A percentile compares a stretch with the other conserved stretches of the same genome.
Conservation (phyloP, 176 grass and related monocot species). For the Themeda triandra region DNA sequence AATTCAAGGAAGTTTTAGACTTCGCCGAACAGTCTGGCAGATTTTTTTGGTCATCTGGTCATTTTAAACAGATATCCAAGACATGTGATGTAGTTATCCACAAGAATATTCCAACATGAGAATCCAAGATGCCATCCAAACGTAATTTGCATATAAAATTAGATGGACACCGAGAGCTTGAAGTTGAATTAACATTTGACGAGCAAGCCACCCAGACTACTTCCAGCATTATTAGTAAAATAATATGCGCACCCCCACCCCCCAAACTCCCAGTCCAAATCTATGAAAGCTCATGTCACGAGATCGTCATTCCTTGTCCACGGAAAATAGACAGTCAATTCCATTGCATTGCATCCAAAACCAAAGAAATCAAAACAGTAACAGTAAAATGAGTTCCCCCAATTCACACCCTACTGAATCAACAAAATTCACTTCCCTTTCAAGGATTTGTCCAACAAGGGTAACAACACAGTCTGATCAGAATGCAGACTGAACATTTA, state of each 20-base stretch:
- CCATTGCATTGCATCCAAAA: neutral
- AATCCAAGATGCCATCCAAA: conserved; percentile 30
- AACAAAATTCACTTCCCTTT: neutral
- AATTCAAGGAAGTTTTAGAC: conserved; percentile 1
- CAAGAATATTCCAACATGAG: conserved; percentile 52
- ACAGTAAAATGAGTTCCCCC: neutral
- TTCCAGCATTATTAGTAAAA: conserved; percentile 20
- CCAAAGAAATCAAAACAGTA: neutral
- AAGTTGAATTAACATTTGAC: neutral
- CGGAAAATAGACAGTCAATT: neutral
- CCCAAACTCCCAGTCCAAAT: conserved; percentile 1
- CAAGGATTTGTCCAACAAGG: neutral
- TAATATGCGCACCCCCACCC: neutral
- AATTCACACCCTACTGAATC: neutral
- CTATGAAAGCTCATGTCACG: neutral
- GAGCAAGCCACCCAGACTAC: neutral
- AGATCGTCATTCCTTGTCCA: neutral
- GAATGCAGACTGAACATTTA: neutral
- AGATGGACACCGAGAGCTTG: neutral
- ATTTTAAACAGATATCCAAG: conserved; percentile 15
- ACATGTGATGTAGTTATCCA: conserved; percentile 31
- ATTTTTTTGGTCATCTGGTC: neutral
- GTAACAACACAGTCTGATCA: neutral
- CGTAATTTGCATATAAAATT: neutral
- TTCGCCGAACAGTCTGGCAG: neutral